Evolutionary conservation across 2,329 filamentous ascomycete genomes (phyloP), one percentile per base, ranked within the genome.

Genomic region (Penicillium sclerotigenum): DNA sequence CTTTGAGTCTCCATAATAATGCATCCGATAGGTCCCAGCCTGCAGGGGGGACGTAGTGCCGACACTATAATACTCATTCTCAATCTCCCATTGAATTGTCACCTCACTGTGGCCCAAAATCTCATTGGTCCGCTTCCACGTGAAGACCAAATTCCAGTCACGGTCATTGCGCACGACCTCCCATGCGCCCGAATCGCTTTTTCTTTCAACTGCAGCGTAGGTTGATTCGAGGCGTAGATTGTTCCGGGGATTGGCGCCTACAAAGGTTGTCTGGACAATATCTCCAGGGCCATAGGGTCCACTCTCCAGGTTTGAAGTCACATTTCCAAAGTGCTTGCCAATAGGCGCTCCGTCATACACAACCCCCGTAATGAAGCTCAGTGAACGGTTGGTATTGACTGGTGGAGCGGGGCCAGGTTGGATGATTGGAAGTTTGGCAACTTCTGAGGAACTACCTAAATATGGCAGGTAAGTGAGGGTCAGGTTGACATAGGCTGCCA

Each of bases 171-270:
- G 80, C 3, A 94, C 82, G 38, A 77, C 79, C 8, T 72, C 75
- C 93, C 93, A 97, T 0, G 49, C 66, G 14, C 69, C 76, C 28
- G 64, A 74, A 53, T 69, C 67, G 33, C 80, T 70, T 46, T 83
- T 79, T 67, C 79, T 79, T 77, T 97, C 91, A 0, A 97, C 82
- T 0, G 88, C 84, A 0, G 87, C 87, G 72, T 86, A 97, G 0
- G 91, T 96, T 3, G 80, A 81, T 66, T 90, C 92, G 2, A 90
- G 83, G 2, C 86, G 83, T 29, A 97, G 83, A 61, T 96, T 89
- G 71, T 97, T 97, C 29, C 93, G 83, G 16, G 93, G 93, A 67
- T 96, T 96, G 1, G 92, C 92, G 16, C 87, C 93, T 2, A 93
- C 83, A 71, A 97, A 97, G 0, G 80, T 85, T 0, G 82, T 87